These are phyloP conservation scores for Colletotrichum gigasporum DNA, from an alignment of 2,329 filamentous ascomycete species.

Conservation along the genomic window DNA sequence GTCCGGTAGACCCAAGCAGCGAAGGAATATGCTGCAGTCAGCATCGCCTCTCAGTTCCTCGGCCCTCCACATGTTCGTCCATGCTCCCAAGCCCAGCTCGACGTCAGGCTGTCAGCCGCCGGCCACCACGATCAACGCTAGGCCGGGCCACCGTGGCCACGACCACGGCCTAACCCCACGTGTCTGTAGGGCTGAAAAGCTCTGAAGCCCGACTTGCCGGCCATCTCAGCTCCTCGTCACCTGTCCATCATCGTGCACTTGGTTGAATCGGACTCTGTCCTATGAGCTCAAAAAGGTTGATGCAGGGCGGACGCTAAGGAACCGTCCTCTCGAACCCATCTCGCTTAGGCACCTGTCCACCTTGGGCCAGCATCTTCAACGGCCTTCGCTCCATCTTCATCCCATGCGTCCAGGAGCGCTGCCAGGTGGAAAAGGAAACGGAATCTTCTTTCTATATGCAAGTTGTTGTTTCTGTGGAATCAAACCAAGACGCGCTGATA, in stretches of 20 bases:
- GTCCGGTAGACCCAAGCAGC: neutral
- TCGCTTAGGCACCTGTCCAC: conserved; percentile 5
- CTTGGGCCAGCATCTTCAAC: neutral
- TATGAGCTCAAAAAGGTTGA: neutral
- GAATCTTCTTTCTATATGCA: conserved; percentile 12
- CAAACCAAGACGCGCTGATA: conserved; percentile 21
- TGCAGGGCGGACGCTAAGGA: conserved; percentile 1
- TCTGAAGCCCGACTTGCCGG: neutral
- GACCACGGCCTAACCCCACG: neutral
- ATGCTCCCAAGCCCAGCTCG: neutral
- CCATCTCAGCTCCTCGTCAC: no score
- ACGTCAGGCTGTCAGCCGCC: conserved; percentile 6
- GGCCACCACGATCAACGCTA: neutral
- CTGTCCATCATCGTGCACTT: neutral
- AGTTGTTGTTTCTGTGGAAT: conserved; percentile 3
- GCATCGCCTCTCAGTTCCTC: neutral
- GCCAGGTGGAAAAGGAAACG: neutral
- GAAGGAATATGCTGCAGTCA: conserved; percentile 3
- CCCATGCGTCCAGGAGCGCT: neutral
- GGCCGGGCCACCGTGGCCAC: neutral
- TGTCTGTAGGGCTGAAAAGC: conserved; percentile 23
- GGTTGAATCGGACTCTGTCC: neutral
- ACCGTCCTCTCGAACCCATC: neutral
- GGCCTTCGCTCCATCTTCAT: neutral
- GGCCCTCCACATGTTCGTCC: neutral